phyloP scores from a whole-genome alignment of 352 stramenopile genomes.

The Globisporangium sylvaticum region DNA sequence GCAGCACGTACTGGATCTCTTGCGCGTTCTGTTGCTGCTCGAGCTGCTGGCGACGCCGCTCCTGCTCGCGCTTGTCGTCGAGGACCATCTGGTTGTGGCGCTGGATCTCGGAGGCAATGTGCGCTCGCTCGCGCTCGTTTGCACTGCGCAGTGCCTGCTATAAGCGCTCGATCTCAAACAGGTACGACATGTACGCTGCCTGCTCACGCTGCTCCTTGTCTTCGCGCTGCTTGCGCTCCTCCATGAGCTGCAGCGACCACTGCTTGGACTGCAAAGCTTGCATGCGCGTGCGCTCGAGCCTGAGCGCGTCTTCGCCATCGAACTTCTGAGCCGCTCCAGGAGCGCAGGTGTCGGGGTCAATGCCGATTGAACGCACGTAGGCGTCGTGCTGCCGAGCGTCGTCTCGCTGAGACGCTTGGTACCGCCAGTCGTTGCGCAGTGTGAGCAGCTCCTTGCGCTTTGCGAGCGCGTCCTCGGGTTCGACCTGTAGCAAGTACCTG shows the following conservation, averaged over 20 bases:
- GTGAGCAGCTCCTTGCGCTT: slow-evolving; percentile 60
- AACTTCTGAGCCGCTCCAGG: slow-evolving; percentile 66
- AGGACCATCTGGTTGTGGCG: slow-evolving; percentile 50
- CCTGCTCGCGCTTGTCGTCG: slow-evolving; percentile 36
- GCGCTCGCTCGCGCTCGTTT: slow-evolving; percentile 47
- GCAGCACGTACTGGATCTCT: slow-evolving; percentile 56
- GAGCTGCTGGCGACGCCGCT: slow-evolving; percentile 26
- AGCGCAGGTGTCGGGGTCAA: slow-evolving; percentile 55
- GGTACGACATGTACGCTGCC: slow-evolving; percentile 37
- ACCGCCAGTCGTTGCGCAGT: slow-evolving; percentile 62
- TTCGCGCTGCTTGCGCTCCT: slow-evolving; percentile 41
- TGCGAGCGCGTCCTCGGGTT: slow-evolving; percentile 60
- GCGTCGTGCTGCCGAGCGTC: slow-evolving; percentile 29
- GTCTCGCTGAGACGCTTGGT: slow-evolving; percentile 31
- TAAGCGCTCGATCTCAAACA: slow-evolving; percentile 52
- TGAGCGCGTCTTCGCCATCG: slow-evolving; percentile 51
- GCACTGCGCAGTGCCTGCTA: slow-evolving; percentile 53
- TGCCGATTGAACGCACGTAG: slow-evolving; percentile 26
- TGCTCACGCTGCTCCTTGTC: slow-evolving; percentile 34
- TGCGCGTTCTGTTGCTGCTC: slow-evolving; percentile 49
- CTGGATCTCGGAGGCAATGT: slow-evolving; percentile 44
- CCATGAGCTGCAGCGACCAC: slow-evolving; percentile 56
- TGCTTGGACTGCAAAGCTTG: slow-evolving; percentile 69
- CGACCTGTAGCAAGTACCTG: slow-evolving; percentile 71
- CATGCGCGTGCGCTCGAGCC: slow-evolving; percentile 52